Evolutionary conservation across 495 filamentous ascomycete species (phyloP).

Genomic region (Hypoxylon lienhwacheense): DNA sequence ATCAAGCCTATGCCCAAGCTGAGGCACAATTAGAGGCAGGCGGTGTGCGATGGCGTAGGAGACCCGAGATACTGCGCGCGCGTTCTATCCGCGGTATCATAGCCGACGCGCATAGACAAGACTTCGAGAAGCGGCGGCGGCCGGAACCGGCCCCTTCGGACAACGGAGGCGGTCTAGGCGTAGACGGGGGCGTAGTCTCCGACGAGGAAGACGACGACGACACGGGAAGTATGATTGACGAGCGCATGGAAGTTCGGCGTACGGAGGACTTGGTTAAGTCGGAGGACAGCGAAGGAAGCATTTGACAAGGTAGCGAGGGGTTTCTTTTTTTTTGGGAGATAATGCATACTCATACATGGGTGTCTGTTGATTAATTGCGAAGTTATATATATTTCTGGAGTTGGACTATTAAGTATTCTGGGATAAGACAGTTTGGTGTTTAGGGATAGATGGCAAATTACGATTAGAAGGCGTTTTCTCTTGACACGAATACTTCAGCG

Average conservation of each 20-base stretch:
- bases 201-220: constrained; percentile 46
- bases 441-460: too few species aligned
- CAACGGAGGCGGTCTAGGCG: background rate
- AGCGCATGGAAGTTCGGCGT: constrained; percentile 31
- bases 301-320: too few species aligned
- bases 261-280: constrained; percentile 17
- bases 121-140: constrained; percentile 76
- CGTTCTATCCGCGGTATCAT: constrained; percentile 61
- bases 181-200: constrained; percentile 17
- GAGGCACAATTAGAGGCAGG: constrained; percentile 37
- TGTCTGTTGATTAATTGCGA: too few species aligned
- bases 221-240: constrained; percentile 35
- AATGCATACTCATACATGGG: too few species aligned
- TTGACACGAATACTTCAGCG: too few species aligned
- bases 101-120: constrained; percentile 76
- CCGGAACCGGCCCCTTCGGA: constrained; percentile 6
- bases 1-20: constrained; percentile 9
- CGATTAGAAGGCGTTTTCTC: too few species aligned
- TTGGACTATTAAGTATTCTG: too few species aligned
- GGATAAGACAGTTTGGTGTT: too few species aligned
- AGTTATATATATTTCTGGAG: too few species aligned
- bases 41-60: constrained; percentile 43
- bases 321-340: too few species aligned
- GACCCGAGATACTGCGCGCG: constrained; percentile 41
- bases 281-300: constrained; percentile 10